Conservation (phyloP, 2,329 filamentous ascomycete species). For the Elsinoe fawcettii region DNA sequence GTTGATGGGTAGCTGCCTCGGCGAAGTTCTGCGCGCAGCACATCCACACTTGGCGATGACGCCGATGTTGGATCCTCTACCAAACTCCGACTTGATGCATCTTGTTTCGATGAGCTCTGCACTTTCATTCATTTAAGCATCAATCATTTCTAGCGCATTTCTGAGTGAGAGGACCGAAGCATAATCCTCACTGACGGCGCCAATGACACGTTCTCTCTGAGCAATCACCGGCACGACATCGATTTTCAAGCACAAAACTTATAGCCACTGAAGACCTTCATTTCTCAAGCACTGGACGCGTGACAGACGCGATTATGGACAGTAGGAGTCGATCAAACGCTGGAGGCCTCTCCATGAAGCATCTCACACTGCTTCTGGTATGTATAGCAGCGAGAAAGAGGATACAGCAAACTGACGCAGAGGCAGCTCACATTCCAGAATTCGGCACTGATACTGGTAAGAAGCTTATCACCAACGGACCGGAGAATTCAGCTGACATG, state of each 20-base stretch:
- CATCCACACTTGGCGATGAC: not conserved
- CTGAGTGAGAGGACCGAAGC: not conserved
- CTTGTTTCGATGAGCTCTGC: not conserved
- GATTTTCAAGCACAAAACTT: not conserved
- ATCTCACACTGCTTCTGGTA: slow-evolving; percentile 59
- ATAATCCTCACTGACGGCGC: not conserved
- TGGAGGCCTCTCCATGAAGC: slow-evolving; percentile 58
- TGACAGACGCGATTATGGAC: slow-evolving; percentile 15
- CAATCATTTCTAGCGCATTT: not conserved
- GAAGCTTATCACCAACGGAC: slow-evolving; percentile 18
- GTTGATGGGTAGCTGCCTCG: not conserved
- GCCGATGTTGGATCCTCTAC: not conserved
- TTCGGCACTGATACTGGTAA: slow-evolving; percentile 65
- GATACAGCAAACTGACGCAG: not conserved
- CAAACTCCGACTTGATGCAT: not conserved
- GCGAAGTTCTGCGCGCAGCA: not conserved
- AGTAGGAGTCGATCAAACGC: slow-evolving; percentile 24
- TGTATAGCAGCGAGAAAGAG: slow-evolving; percentile 21
- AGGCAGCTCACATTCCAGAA: slow-evolving; percentile 69
- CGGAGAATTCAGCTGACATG: not conserved
- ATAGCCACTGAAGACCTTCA: not conserved
- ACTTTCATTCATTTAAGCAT: not conserved
- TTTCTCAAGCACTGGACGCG: not conserved
- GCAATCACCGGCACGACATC: not conserved
- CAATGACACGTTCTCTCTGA: not conserved